phyloP scores from a whole-genome alignment of 2,329 filamentous ascomycete genomes.

The Penicillium sp. region DNA sequence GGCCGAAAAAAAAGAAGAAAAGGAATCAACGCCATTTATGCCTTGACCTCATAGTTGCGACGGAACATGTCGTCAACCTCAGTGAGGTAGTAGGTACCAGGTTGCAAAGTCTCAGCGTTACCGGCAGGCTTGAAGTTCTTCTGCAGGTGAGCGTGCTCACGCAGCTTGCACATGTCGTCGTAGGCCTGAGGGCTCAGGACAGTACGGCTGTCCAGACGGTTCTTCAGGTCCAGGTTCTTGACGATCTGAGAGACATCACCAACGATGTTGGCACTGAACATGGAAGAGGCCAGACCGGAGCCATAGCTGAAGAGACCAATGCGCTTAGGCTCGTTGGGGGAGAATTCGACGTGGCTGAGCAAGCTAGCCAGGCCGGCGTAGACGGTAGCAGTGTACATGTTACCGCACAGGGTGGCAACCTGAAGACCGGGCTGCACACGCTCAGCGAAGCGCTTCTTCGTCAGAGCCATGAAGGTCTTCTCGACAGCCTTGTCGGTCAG shows the following conservation, averaged over 20 bases:
- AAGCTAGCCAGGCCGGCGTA: conserved; percentile 63
- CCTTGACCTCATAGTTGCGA: conserved; percentile 76
- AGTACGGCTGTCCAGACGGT: conserved; percentile 67
- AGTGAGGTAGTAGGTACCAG: conserved; percentile 77
- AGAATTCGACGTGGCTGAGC: conserved; percentile 66
- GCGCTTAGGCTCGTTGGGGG: conserved; percentile 70
- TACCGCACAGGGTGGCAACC: conserved; percentile 74
- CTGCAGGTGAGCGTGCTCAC: conserved; percentile 81
- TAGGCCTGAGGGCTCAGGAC: conserved; percentile 73
- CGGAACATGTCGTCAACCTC: conserved; percentile 86
- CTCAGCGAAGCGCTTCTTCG: conserved; percentile 83
- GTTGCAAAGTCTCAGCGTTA: conserved; percentile 65
- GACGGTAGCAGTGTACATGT: conserved; percentile 67
- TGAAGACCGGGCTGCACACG: conserved; percentile 74
- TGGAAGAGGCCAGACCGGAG: conserved; percentile 74
- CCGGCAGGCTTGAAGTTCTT: conserved; percentile 76
- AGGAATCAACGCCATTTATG: conserved; percentile 49
- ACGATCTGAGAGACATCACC: conserved; percentile 71
- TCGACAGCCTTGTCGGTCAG: conserved; percentile 80
- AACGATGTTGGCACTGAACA: conserved; percentile 68
- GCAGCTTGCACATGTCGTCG: conserved; percentile 78
- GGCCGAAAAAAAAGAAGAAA: conserved; percentile 19
- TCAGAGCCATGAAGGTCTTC: conserved; percentile 82
- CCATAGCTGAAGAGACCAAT: conserved; percentile 80
- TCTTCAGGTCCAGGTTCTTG: conserved; percentile 71